phyloP scores from a whole-genome alignment of 148 eudicot genomes.

The Nyssa sinensis region DNA sequence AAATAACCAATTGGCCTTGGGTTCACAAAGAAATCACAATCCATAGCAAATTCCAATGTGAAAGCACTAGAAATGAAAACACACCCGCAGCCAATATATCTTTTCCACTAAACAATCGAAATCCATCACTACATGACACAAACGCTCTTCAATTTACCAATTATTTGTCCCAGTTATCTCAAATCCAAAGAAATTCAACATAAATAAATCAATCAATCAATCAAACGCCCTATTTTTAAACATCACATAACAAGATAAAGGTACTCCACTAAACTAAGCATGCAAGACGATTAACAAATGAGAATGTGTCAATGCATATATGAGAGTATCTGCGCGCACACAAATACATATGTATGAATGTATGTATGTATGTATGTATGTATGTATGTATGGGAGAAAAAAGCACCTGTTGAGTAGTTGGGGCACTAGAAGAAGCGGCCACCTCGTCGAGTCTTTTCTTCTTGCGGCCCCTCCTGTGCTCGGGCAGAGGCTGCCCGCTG shows the following conservation, averaged over 20 bases:
- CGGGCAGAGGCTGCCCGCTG: slow-evolving; percentile 2
- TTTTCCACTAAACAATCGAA: neutral
- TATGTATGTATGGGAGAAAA: neutral
- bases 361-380: neutral
- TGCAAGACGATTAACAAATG: neutral
- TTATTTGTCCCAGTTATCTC: neutral
- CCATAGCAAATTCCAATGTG: neutral
- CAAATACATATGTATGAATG: neutral
- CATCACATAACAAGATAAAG: neutral
- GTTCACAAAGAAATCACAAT: neutral
- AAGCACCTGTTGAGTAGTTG: slow-evolving; percentile 13
- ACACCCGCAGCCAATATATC: neutral
- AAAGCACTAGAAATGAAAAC: neutral
- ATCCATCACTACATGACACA: neutral
- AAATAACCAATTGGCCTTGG: neutral
- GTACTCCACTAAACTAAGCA: neutral
- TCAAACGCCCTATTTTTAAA: neutral
- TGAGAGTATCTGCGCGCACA: too few species aligned
- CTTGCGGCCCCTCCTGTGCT: slow-evolving; percentile 7
- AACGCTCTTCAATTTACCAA: neutral
- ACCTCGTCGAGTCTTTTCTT: slow-evolving; percentile 22
- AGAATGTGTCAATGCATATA: too few species aligned
- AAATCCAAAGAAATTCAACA: neutral
- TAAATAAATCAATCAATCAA: too few species aligned
- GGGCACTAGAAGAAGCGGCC: neutral